phyloP scores from a whole-genome alignment of 257 asterid genomes.

The Striga asiatica region DNA sequence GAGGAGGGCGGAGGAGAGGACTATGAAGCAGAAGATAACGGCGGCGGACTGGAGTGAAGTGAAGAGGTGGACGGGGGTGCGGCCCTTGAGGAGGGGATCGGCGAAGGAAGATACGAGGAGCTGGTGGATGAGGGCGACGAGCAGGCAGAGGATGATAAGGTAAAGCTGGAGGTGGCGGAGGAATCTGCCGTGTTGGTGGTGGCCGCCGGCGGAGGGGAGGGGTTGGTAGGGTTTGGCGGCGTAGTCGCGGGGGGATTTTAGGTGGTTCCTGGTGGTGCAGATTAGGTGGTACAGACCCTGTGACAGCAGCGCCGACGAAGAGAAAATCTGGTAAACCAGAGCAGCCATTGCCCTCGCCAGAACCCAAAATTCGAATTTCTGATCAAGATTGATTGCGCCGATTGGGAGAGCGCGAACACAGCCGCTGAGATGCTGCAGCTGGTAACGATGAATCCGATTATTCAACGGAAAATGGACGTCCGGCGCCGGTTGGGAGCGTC shows the following conservation, averaged over 20 bases:
- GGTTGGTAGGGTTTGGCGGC: constrained; percentile 68
- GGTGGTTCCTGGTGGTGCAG: background rate
- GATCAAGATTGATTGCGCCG: no score
- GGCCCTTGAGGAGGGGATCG: constrained; percentile 74
- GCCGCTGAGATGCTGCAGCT: no score
- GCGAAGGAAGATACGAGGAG: constrained; percentile 45
- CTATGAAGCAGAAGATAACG: constrained; percentile 47
- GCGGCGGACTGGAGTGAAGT: constrained; percentile 68
- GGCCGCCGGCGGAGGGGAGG: constrained; percentile 46
- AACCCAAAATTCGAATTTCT: background rate
- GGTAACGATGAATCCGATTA: no score
- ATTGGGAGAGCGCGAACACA: no score
- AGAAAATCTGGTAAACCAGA: background rate
- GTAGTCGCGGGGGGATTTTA: constrained; percentile 52
- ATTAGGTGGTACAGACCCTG: constrained; percentile 28
- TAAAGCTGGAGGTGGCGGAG: constrained; percentile 51
- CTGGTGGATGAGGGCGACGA: constrained; percentile 47
- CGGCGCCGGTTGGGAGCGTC: no score
- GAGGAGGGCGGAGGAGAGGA: constrained; percentile 44
- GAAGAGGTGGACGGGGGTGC: constrained; percentile 67
- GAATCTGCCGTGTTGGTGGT: no score
- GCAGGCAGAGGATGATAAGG: constrained; percentile 38
- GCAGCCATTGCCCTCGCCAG: constrained; percentile 34
- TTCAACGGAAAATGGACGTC: no score
- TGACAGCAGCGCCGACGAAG: constrained; percentile 3